Base-by-base conservation (phyloP, 1,284 basidiomycete species). In the Ustilago tritici region DNA sequence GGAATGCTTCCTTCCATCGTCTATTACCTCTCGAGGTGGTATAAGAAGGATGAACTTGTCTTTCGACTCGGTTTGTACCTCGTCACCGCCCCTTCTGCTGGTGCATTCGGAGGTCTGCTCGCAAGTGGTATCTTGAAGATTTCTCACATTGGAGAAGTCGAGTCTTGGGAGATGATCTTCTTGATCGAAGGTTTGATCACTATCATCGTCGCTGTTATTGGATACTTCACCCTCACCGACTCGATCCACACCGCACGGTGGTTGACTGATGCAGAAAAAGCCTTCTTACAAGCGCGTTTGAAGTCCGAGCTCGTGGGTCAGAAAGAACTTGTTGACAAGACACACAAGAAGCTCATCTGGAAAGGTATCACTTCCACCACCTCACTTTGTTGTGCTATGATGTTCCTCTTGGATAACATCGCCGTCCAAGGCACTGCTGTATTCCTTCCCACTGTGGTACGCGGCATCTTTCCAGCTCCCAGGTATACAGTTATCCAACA, bases 381-480 rank as follows among this genome's bases (percentile, higher is more conserved):
- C 8, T 68, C 80, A 9, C 62, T 82, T 19, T 61, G 76, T 19
- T 65, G 78, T 43, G 80, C 85, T 2, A 36, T 83, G 31, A 85
- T 86, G 63, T 87, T 87, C 80, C 59, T 88, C 4, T 69, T 88
- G 56, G 82, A 87, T 78, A 88, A 88, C 81, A 72, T 76, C 17
- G 60, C 63, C 0, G 75, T 77, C 4, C 75, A 77, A 15, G 70
- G 84, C 8, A 66, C 84, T 3, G 85, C 82, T 6, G 84, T 87
- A 59, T 87, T 87, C 78, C 58, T 84, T 3, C 83, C 85, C 0
- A 85, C 86, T 3, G 83, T 87, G 19, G 84, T 88, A 15, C 38
- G 64, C 0, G 84, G 81, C 2, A 84, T 88, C 66, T 88, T 85
- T 76, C 87, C 69, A 2, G 55, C 65, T 46, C 74, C 87, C 0